These are phyloP conservation scores for Solanum raphanifolium DNA, from an alignment of 257 asterid genomes.

Conservation along the genomic window DNA sequence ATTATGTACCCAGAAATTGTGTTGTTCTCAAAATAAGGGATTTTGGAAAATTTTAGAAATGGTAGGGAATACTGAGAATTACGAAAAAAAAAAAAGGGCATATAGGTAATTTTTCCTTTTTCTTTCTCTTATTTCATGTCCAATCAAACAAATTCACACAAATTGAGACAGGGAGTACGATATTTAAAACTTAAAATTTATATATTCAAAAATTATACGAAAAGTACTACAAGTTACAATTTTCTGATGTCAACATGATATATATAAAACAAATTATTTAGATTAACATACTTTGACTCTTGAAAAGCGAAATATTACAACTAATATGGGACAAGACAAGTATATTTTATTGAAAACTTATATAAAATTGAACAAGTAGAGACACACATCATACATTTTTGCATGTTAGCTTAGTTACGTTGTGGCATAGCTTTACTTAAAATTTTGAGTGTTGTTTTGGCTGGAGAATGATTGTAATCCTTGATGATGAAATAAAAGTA, in stretches of 20 bases:
- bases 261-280: background rate
- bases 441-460: background rate
- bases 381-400: background rate
- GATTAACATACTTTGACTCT: no score
- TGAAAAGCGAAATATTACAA: background rate
- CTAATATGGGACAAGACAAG: background rate
- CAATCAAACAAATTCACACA: background rate
- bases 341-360: no score
- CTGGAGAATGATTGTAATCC: background rate
- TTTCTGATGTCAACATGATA: no score
- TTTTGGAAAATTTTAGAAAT: no score
- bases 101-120: no score
- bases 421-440: background rate
- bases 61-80: no score
- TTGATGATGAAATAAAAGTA: background rate
- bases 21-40: no score
- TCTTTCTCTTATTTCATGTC: background rate
- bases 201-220: background rate
- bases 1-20: no score
- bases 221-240: background rate
- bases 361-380: background rate
- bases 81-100: no score
- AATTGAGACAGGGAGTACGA: background rate
- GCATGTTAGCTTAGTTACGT: background rate
- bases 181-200: no score